Percentiles rank a stretch among this genome's conserved stretches.
These are phyloP conservation scores for Aspergillus intermedius DNA, from an alignment of 2,329 filamentous ascomycete genomes.

Conservation along the genomic window DNA sequence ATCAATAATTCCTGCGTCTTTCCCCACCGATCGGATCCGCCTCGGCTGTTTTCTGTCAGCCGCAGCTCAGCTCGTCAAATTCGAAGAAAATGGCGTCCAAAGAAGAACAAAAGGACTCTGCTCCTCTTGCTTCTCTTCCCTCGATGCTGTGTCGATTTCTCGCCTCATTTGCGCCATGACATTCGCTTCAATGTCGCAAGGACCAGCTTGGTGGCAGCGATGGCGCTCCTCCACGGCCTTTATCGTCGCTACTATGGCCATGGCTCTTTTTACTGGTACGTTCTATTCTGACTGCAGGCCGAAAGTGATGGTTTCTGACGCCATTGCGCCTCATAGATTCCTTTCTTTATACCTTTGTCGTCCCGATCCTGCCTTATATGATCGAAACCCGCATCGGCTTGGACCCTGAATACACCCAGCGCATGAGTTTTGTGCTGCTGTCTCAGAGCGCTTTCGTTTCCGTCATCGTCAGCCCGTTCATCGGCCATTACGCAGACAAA, in stretches of 20 bases:
- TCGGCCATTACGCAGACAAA: slow-evolving; percentile 17
- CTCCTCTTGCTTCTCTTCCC: background rate
- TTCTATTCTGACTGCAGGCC: background rate
- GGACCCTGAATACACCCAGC: slow-evolving; percentile 17
- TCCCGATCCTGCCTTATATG: slow-evolving; percentile 25
- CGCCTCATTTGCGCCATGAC: background rate
- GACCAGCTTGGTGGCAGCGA: slow-evolving; percentile 11
- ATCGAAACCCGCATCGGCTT: slow-evolving; percentile 21
- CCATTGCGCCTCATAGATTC: slow-evolving; percentile 12
- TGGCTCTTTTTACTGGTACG: slow-evolving; percentile 18
- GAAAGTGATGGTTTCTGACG: background rate
- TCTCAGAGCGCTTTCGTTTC: slow-evolving; percentile 19
- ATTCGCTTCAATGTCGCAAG: too few species aligned
- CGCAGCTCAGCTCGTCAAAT: too few species aligned
- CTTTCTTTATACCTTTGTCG: slow-evolving; percentile 25
- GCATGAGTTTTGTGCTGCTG: slow-evolving; percentile 19
- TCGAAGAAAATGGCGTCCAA: too few species aligned
- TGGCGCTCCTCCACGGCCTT: slow-evolving; percentile 19
- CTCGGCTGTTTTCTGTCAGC: too few species aligned
- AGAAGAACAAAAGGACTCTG: too few species aligned
- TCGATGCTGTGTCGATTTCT: slow-evolving; percentile 6
- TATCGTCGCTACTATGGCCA: slow-evolving; percentile 17
- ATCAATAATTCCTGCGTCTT: too few species aligned
- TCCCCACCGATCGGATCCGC: too few species aligned
- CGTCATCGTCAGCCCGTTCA: slow-evolving; percentile 16